Evolutionary conservation across 2,329 filamentous ascomycete species (phyloP), one percentile per base, ranked within the genome.

Genomic region (Botrytis aclada): DNA sequence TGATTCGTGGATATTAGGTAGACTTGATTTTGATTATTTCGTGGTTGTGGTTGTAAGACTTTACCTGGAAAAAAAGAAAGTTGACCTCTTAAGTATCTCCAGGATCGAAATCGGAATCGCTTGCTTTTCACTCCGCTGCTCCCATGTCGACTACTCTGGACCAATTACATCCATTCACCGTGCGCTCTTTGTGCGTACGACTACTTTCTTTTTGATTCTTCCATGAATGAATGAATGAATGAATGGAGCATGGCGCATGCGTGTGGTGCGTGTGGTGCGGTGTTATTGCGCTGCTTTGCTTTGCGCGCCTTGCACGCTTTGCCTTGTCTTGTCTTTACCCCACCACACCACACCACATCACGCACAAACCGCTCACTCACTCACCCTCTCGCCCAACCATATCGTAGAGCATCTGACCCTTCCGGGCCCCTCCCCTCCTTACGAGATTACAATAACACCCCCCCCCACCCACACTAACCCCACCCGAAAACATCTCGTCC

Each of bases 131-230:
- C 43, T 39, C 9, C 58, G 34, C 1, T 25, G 18, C 12, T 61
- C 8, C 14, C 22, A 37, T 14, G 0, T 1, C 25, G 39, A 3
- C 12, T n/a, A 1, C 8, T n/a, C 34, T 39, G 1, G 41, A 6
- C 62, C 41, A 65, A 47, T 32, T 5, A 47, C 16, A 45, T 25
- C 5, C n/a, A 22, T 47, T 45, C n/a, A 12, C 20, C 6, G 2
- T 64, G 62, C 62, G 62, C 43, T 64, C 41, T 64, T 65, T 65
- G 62, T 65, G 62, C 62, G 62, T 39, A n/a, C n/a, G n/a, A n/a
- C n/a, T n/a, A n/a, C n/a, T n/a, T n/a, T n/a, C n/a, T 5, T 32
- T 5, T 22, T 6, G 5, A 3, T 41, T 16, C 25, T 64, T 45
- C 43, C n/a, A n/a, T n/a, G n/a, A n/a, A n/a, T n/a, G n/a, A n/a